A percentile compares a stretch with the other conserved stretches of the same genome.
phyloP scores from a whole-genome alignment of 306 rosid genomes.

The Cotoneaster glaucophyllus region DNA sequence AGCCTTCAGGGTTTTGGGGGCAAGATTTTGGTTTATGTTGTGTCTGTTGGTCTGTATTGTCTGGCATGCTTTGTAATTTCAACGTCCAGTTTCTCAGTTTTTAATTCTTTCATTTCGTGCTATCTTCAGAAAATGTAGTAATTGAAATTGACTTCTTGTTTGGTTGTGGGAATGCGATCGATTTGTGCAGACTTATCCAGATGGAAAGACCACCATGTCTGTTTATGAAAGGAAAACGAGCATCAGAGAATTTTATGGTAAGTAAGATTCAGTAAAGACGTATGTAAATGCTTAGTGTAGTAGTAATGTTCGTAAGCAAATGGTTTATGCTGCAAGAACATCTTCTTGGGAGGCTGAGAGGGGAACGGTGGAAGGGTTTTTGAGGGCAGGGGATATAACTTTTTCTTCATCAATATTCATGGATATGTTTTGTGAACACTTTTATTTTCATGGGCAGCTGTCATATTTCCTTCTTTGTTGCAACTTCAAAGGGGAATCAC shows the following conservation, averaged over 20 bases:
- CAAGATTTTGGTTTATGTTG: not conserved
- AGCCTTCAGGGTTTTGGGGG: not conserved
- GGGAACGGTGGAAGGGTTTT: not conserved
- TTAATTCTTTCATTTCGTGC: not conserved
- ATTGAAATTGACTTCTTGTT: not conserved
- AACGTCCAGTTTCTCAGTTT: not conserved
- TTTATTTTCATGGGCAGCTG: slow-evolving; percentile 37
- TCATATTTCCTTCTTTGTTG: slow-evolving; percentile 78
- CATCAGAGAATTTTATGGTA: slow-evolving; percentile 76
- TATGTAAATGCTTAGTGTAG: not conserved
- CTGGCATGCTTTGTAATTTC: not conserved
- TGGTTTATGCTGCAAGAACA: not conserved
- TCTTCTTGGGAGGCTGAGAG: not conserved
- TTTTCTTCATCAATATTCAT: not conserved
- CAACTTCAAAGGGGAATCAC: slow-evolving; percentile 88
- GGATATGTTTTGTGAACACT: not conserved
- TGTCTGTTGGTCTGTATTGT: not conserved
- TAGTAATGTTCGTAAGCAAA: not conserved
- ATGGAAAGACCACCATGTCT: slow-evolving; percentile 79
- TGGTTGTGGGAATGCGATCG: slow-evolving; percentile 18
- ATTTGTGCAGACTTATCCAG: slow-evolving; percentile 60
- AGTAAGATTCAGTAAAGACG: slow-evolving; percentile 21
- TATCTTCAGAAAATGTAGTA: slow-evolving; percentile 10
- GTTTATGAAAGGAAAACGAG: slow-evolving; percentile 83
- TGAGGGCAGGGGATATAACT: not conserved